A percentile compares a stretch with the other conserved stretches of the same genome.
phyloP scores from a whole-genome alignment of 768 basidiomycete species.

The Pleurotus cornucopiae region DNA sequence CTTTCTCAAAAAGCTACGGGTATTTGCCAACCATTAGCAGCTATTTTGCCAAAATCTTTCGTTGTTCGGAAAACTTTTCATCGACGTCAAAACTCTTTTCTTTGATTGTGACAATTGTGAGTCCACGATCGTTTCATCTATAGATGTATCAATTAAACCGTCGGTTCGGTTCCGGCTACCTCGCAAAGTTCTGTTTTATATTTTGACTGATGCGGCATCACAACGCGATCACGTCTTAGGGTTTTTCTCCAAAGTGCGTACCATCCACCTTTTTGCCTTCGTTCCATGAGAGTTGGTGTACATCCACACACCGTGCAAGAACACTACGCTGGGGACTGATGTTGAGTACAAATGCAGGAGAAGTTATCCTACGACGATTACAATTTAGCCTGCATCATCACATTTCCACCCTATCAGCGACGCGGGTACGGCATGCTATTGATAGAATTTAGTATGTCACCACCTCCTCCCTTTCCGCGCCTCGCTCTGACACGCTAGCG shows the following conservation, averaged over 20 bases:
- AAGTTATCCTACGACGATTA: constrained; percentile 95
- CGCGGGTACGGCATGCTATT: constrained; percentile 91
- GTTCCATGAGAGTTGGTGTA: background rate
- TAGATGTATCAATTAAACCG: background rate
- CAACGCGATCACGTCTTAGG: constrained; percentile 77
- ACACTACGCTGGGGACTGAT: background rate
- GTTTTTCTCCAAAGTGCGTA: constrained; percentile 58
- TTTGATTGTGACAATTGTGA: constrained; percentile 86
- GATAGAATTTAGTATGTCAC: constrained; percentile 91
- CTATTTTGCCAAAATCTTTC: constrained; percentile 95
- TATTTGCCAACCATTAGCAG: constrained; percentile 34
- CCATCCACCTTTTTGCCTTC: background rate
- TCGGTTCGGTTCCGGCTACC: background rate
- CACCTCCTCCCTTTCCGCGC: background rate
- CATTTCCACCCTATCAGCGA: constrained; percentile 88
- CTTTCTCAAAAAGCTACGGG: background rate
- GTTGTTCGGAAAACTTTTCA: constrained; percentile 97
- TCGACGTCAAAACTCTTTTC: constrained; percentile 94
- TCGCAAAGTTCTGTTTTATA: constrained; percentile 79
- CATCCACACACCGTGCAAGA: background rate
- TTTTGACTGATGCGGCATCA: constrained; percentile 81
- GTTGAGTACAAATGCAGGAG: constrained; percentile 47
- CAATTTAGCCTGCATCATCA: constrained; percentile 95
- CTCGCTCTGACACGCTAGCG: background rate
- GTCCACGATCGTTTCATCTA: constrained; percentile 17